Evolutionary conservation across 306 rosid species (phyloP).

Genomic region (Ormosia semicastrata): DNA sequence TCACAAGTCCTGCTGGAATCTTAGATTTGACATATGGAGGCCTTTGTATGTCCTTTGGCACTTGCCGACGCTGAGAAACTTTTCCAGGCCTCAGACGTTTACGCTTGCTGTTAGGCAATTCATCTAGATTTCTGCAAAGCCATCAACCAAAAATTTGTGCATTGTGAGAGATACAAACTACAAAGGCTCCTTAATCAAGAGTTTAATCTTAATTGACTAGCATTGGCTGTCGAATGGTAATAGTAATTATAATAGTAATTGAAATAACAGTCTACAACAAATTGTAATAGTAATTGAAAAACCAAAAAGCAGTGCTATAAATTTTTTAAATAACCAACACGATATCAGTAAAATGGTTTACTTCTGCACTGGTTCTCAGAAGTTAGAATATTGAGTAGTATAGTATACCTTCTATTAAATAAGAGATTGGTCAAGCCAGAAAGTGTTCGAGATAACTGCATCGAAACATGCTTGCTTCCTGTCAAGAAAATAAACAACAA

Average conservation of each 20-base stretch:
- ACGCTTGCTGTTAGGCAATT: slow-evolving; percentile 48
- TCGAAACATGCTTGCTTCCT: slow-evolving; percentile 66
- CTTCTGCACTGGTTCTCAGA: background rate
- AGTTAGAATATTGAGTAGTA: background rate
- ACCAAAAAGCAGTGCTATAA: background rate
- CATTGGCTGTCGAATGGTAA: background rate
- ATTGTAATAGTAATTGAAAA: background rate
- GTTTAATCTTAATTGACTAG: background rate
- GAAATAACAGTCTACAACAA: too few species aligned
- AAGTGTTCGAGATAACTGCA: slow-evolving; percentile 72
- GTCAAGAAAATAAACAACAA: background rate
- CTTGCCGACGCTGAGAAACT: slow-evolving; percentile 71
- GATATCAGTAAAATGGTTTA: background rate
- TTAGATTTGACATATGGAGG: slow-evolving; percentile 80
- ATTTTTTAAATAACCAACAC: background rate
- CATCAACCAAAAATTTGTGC: background rate
- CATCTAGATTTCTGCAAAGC: slow-evolving; percentile 61
- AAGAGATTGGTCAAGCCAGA: slow-evolving; percentile 74
- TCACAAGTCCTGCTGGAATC: slow-evolving; percentile 64
- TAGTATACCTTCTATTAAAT: slow-evolving; percentile 72
- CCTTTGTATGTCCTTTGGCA: slow-evolving; percentile 62
- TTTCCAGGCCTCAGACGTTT: slow-evolving; percentile 77
- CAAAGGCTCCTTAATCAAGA: background rate
- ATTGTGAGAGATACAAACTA: background rate
- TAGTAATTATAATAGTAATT: too few species aligned